Percentiles rank a stretch among this genome's conserved stretches.
phyloP scores from a whole-genome alignment of 352 stramenopile species.

The Globisporangium sylvaticum region DNA sequence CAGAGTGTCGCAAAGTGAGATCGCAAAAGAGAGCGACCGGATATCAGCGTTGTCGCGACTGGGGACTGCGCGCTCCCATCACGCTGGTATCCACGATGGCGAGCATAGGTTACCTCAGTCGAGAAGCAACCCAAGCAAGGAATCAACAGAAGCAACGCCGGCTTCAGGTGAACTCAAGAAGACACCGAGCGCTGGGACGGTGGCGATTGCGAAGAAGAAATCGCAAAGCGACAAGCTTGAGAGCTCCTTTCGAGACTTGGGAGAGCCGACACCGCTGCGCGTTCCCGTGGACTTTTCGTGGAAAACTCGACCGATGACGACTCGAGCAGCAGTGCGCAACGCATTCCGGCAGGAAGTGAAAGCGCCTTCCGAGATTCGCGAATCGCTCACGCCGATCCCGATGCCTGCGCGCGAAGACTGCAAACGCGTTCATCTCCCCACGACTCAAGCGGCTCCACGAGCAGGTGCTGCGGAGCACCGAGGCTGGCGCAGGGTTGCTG shows the following conservation, averaged over 20 bases:
- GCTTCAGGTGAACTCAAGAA: neutral
- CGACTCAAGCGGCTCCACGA: slow-evolving; percentile 36
- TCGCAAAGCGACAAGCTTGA: neutral
- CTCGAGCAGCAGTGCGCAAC: slow-evolving; percentile 46
- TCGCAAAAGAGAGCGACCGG: slow-evolving; percentile 23
- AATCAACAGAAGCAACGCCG: neutral
- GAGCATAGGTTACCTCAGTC: neutral
- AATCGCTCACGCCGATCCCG: slow-evolving; percentile 16
- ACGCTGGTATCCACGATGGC: neutral
- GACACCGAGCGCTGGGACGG: neutral
- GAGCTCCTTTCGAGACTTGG: neutral
- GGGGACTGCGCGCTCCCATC: neutral
- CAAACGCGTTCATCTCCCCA: slow-evolving; percentile 33
- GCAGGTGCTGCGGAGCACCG: slow-evolving; percentile 25
- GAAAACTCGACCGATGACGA: slow-evolving; percentile 44
- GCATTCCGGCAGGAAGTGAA: slow-evolving; percentile 42
- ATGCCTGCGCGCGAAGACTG: slow-evolving; percentile 6
- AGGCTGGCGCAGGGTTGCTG: slow-evolving; percentile 19
- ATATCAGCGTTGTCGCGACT: slow-evolving; percentile 13
- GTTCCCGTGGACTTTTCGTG: slow-evolving; percentile 27
- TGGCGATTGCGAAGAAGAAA: slow-evolving; percentile 5
- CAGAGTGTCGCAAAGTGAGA: slow-evolving; percentile 26
- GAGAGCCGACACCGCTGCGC: neutral
- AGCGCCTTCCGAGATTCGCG: slow-evolving; percentile 26
- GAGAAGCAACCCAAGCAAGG: neutral